Evolutionary conservation across 2,329 filamentous ascomycete species (phyloP).

Genomic region (Conoideocrella luteorostrata): DNA sequence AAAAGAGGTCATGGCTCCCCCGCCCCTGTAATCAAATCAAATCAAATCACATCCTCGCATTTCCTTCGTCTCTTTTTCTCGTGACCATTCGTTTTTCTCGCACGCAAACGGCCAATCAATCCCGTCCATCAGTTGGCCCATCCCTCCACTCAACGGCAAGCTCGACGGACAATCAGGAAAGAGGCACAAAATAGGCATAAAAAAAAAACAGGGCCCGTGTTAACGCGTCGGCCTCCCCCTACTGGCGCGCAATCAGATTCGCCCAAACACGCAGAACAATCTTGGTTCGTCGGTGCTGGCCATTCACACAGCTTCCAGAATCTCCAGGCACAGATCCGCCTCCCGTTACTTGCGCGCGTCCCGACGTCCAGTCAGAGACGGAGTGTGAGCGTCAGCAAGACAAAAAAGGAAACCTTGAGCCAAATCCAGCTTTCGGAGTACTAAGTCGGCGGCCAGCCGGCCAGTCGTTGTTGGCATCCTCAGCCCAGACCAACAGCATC

Average conservation of each 20-base stretch:
- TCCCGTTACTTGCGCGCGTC: slow-evolving; percentile 8
- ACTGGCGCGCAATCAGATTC: slow-evolving; percentile 16
- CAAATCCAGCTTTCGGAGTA: slow-evolving; percentile 2
- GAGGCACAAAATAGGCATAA: slow-evolving; percentile 10
- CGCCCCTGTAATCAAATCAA: slow-evolving; percentile 26
- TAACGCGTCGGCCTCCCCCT: slow-evolving; percentile 5
- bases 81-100: slow-evolving; percentile 25
- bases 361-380: slow-evolving; percentile 11
- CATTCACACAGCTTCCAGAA: slow-evolving; percentile 15
- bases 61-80: slow-evolving; percentile 33
- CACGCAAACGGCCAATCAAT: slow-evolving; percentile 42
- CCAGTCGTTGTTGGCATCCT: slow-evolving; percentile 5
- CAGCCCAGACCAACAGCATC: slow-evolving; percentile 3
- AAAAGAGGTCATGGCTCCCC: slow-evolving; percentile 33
- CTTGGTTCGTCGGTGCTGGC: slow-evolving; percentile 12
- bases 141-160: slow-evolving; percentile 29
- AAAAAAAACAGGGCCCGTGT: slow-evolving; percentile 11
- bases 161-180: slow-evolving; percentile 12
- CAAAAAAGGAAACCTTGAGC: slow-evolving; percentile 7
- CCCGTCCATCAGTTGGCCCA: slow-evolving; percentile 22
- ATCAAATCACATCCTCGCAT: slow-evolving; percentile 47
- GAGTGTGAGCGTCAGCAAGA: slow-evolving; percentile 1
- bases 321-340: slow-evolving; percentile 14
- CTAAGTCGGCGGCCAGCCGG: slow-evolving; percentile 2
- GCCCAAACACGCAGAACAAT: slow-evolving; percentile 8